Base-by-base conservation (phyloP, 768 basidiomycete species). In the Boletus pseudopeckii region DNA sequence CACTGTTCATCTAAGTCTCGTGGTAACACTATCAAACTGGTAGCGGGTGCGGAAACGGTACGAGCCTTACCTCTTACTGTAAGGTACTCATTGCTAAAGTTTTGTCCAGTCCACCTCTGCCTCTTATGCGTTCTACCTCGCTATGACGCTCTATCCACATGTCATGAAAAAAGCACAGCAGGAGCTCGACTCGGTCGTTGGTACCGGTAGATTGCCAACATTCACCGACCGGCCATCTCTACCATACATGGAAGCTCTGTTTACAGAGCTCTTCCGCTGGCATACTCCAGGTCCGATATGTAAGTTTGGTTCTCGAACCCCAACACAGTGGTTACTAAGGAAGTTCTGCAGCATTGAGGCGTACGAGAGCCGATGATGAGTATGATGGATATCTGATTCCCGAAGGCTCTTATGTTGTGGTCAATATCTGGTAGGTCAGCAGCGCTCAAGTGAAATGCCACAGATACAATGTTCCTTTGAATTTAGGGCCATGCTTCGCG, bases 151-250 rank as follows among this genome's bases (percentile, higher is more conserved):
- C 42, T 56, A 62, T 43, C 70, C 71, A 3, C 50, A 38, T 1
- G 61, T 64, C n/a, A 56, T 66, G 58, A 56, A 55, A 43, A 69
- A 57, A 38, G 69, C 60, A 0, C 69, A 65, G 44, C 51, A 53
- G 36, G 69, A 71, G 41, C 46, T 72, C 10, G 67, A 68, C 30
- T 17, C 46, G 0, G 58, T 72, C 0, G 59, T 72, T 11, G 71
- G 69, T 8, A 33, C 36, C 4, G 48, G 55, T 5, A 50, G 46
- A 41, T 39, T 67, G 22, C 67, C 69, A 7, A 63, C 59, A 1
- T 67, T 66, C 18, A 45, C 58, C 3, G 67, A 71, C 45, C 59
- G 63, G 6, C 40, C 45, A 0, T 61, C 59, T 20, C 53, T 71
- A 7, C 67, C 67, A 1, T 71, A 71, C 56, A 11, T 71, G n/a